These are phyloP conservation scores for Barnettozyma hawaiiensis DNA, from an alignment of 1,139 yeast genomes.

Conservation along the genomic window DNA sequence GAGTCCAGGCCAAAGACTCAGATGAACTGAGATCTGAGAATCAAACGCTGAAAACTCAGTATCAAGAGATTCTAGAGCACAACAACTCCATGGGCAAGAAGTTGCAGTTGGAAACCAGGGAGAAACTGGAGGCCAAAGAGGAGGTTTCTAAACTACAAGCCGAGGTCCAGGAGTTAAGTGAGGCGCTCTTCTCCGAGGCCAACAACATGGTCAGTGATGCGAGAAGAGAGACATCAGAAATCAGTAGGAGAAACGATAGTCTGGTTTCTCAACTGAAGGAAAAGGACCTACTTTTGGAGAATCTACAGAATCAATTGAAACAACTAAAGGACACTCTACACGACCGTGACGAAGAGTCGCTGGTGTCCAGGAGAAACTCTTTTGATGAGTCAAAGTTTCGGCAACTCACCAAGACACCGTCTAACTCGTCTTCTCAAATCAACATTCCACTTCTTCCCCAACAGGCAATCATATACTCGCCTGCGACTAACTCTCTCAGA, in stretches of 20 bases:
- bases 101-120: constrained; percentile 32
- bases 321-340: constrained; percentile 60
- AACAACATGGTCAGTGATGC: constrained; percentile 75
- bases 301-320: constrained; percentile 61
- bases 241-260: constrained; percentile 43
- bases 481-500: constrained; percentile 50
- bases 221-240: constrained; percentile 49
- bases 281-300: constrained; percentile 61
- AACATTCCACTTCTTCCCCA: constrained; percentile 13
- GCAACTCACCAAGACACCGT: neutral
- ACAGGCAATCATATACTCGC: constrained; percentile 38
- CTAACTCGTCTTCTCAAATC: constrained; percentile 16
- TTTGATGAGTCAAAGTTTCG: constrained; percentile 11
- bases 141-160: constrained; percentile 54
- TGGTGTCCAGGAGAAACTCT: constrained; percentile 16
- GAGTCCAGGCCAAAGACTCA: constrained; percentile 14
- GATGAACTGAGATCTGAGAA: constrained; percentile 14
- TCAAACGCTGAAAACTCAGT: constrained; percentile 15
- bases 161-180: constrained; percentile 76
- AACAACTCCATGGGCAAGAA: constrained; percentile 33
- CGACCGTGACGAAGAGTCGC: constrained; percentile 35
- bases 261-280: constrained; percentile 65
- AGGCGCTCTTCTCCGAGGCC: constrained; percentile 73
- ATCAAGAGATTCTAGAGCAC: constrained; percentile 30
- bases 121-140: constrained; percentile 47